Base-by-base conservation (phyloP, 2,329 filamentous ascomycete species). In the Colletotrichum sublineola region DNA sequence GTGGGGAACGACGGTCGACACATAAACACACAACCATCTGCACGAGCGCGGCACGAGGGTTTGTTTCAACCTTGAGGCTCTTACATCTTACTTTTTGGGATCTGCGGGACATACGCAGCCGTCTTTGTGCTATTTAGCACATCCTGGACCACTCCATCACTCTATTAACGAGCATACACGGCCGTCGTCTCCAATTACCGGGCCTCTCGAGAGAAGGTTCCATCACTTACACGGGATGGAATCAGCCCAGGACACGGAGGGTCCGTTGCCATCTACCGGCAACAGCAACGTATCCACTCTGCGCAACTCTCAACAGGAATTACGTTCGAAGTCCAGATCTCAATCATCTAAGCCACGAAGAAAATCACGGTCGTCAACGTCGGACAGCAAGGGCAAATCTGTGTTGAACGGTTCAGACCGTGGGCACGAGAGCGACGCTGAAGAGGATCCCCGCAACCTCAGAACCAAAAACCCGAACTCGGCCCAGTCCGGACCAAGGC, bases 171-270 rank as follows among this genome's bases (percentile, higher is more conserved):
- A 50, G 18, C 33, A 14, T 44, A 61, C n/a, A 65, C 33, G 53
- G 53, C 66, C 66, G 55, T 64, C 70, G 11, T 69, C 53, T 56
- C 46, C 36, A 12, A 33, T 36, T 3, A 24, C 7, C 7, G 24
- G 33, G 29, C 24, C n/a, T 36, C 33, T 36, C 53, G 24, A 33
- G 24, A 18, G 14, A 46, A 70, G 11, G 46, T 44, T 29, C 40
- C 46, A 64, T 55, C 29, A 40, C 46, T 46, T 29, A 38, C 36
- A 65, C 70, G 60, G 60, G 60, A 72, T 72, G 70, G 70, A 69
- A 61, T 61, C 70, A 44, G 70, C 70, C 70, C 70, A 69, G 60
- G 31, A 72, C 38, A 72, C 60, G 60, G 66, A 69, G 70, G 70
- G 66, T 55, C 44, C 40, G 20, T 44, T 53, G 60, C 69, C 66